Percentiles rank a stretch among this genome's conserved stretches.
Conservation (phyloP, 768 basidiomycete species). For the Leccinum aurantiacum region DNA sequence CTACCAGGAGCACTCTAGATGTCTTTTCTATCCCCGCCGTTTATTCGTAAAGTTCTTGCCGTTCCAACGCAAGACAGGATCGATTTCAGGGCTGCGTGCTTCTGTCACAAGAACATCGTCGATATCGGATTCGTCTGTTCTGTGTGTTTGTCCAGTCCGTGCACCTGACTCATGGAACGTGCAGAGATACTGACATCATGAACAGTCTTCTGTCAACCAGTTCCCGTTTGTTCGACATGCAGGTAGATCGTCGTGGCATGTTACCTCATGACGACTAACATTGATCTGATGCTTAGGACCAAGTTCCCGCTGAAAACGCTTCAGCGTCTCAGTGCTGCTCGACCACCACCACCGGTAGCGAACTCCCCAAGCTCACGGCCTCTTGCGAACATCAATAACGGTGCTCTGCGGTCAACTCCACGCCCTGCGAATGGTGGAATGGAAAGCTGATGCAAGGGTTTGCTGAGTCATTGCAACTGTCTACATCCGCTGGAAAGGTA, state of each 20-base stretch:
- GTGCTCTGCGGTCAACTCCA: constrained; percentile 20
- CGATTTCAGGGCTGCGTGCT: constrained; percentile 96
- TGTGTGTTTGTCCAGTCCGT: constrained; percentile 94
- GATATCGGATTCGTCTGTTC: constrained; percentile 98
- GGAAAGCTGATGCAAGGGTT: constrained; percentile 11
- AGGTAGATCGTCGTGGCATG: constrained; percentile 52
- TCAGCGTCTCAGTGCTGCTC: constrained; percentile 70
- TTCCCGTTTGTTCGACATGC: constrained; percentile 93
- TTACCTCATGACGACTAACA: neutral
- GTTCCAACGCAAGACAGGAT: constrained; percentile 93
- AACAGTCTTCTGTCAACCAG: constrained; percentile 89
- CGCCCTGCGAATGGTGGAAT: constrained; percentile 21
- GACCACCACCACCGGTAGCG: constrained; percentile 38
- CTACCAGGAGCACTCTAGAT: constrained; percentile 52
- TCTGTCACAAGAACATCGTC: constrained; percentile 96
- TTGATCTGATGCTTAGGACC: constrained; percentile 51
- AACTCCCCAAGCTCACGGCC: constrained; percentile 33
- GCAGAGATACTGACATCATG: constrained; percentile 11
- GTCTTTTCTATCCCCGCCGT: constrained; percentile 71
- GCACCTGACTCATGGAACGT: neutral
- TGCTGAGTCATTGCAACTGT: neutral
- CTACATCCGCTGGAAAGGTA: neutral
- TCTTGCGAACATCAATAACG: constrained; percentile 36
- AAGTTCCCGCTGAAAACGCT: constrained; percentile 95
- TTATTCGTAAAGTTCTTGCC: constrained; percentile 73